Evolutionary conservation across 2,329 filamentous ascomycete species (phyloP).

Genomic region (Xylaria sp.): DNA sequence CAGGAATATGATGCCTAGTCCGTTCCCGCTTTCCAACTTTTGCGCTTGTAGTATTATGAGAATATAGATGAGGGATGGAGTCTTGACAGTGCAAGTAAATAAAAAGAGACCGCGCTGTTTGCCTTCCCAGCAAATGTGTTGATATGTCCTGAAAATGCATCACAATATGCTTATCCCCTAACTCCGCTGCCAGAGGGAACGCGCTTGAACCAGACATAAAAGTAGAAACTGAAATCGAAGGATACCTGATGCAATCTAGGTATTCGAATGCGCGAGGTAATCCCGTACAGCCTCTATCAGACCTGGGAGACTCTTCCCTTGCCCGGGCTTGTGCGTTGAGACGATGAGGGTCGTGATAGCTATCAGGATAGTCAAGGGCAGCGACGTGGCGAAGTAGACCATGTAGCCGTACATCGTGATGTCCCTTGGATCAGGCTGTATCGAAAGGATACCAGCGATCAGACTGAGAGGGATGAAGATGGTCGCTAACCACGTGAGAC

Average conservation of each 20-base stretch:
- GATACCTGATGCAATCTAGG: background rate
- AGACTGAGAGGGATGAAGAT: constrained; percentile 33
- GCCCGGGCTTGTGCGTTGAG: constrained; percentile 2
- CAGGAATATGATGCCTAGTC: no score
- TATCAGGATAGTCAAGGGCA: constrained; percentile 24
- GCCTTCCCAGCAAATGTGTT: no score
- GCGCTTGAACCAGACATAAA: background rate
- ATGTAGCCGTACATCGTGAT: constrained; percentile 19
- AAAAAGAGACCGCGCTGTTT: no score
- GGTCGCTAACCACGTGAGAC: constrained; percentile 32
- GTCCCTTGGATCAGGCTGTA: constrained; percentile 24
- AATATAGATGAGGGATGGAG: no score
- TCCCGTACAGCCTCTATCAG: background rate
- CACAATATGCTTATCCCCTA: background rate
- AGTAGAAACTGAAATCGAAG: background rate
- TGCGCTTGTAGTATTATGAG: no score
- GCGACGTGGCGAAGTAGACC: constrained; percentile 23
- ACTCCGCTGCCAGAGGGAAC: background rate
- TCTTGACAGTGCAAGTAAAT: no score
- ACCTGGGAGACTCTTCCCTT: background rate
- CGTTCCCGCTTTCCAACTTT: no score
- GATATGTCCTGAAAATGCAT: no score
- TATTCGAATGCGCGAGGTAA: background rate
- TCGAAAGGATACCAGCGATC: constrained; percentile 30
- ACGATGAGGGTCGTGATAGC: constrained; percentile 8